Evolutionary conservation across 2,329 filamentous ascomycete species (phyloP).

Genomic region (Colletotrichum sp.): DNA sequence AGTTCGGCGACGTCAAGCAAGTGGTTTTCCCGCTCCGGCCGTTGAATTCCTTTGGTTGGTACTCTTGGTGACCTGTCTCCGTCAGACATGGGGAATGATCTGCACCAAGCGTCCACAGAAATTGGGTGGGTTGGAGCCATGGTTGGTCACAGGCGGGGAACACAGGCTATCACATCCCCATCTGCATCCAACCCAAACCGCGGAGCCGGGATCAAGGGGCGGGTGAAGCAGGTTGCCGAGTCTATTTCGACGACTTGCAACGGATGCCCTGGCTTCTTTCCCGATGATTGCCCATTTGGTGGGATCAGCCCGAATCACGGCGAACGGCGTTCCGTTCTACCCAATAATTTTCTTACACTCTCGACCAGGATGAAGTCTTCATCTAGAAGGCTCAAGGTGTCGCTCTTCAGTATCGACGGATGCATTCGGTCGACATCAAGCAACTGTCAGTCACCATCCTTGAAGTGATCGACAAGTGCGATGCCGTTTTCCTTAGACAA

Average conservation of each 20-base stretch:
- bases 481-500: not conserved
- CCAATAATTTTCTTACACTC: not conserved
- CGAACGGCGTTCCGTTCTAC: not conserved
- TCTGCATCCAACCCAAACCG: slow-evolving; percentile 23
- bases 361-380: no score
- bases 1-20: not conserved
- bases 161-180: not conserved
- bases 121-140: not conserved
- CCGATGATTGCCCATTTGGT: not conserved
- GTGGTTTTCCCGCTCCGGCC: not conserved
- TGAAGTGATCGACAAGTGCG: not conserved
- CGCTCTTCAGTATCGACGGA: not conserved
- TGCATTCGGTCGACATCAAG: not conserved
- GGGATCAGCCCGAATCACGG: not conserved
- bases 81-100: slow-evolving; percentile 15
- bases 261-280: not conserved
- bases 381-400: not conserved
- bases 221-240: slow-evolving; percentile 11
- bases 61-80: not conserved
- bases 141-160: not conserved
- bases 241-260: slow-evolving; percentile 22
- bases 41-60: not conserved
- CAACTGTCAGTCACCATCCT: not conserved
- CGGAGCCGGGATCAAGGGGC: slow-evolving; percentile 20
- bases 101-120: slow-evolving; percentile 17